Conservation (phyloP, 2,329 filamentous ascomycete genomes). For the Nothophoma quercina region DNA sequence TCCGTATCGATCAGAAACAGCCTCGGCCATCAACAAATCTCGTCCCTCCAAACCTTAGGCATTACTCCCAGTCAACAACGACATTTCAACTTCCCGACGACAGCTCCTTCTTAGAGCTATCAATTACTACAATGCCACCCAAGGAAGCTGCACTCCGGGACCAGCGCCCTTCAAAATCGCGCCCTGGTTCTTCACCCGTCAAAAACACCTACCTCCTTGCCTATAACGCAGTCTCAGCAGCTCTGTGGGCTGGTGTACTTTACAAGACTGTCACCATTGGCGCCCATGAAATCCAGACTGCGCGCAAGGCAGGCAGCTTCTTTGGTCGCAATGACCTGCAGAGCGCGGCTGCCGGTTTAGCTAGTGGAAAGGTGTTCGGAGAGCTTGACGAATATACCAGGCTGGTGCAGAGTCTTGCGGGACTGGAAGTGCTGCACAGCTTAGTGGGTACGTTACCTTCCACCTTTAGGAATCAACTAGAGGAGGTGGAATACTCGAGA, state of each 20-base stretch:
- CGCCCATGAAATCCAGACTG: conserved; percentile 20
- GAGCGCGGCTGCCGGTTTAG: conserved; percentile 26
- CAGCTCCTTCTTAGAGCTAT: not conserved
- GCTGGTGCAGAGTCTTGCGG: conserved; percentile 83
- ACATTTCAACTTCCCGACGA: not conserved
- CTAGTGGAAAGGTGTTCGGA: conserved; percentile 62
- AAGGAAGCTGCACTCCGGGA: conserved; percentile 20
- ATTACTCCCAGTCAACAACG: not conserved
- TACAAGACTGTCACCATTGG: conserved; percentile 69
- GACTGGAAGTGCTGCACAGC: conserved; percentile 84
- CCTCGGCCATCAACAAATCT: conserved; percentile 20
- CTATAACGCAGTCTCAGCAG: conserved; percentile 82
- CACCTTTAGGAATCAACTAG: too few species aligned
- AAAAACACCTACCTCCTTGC: conserved; percentile 72
- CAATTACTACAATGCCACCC: conserved; percentile 24
- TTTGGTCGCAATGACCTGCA: conserved; percentile 21
- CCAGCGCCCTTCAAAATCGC: conserved; percentile 2
- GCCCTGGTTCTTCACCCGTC: conserved; percentile 18
- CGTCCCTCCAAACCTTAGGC: conserved; percentile 4
- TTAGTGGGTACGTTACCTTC: conserved; percentile 70
- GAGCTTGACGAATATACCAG: conserved; percentile 72
- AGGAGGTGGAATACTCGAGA: too few species aligned
- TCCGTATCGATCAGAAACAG: not conserved
- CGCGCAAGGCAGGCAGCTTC: conserved; percentile 22
- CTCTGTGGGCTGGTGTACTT: conserved; percentile 81